phyloP scores from a whole-genome alignment of 345 rosid species.

The Rhizophora apiculata region DNA sequence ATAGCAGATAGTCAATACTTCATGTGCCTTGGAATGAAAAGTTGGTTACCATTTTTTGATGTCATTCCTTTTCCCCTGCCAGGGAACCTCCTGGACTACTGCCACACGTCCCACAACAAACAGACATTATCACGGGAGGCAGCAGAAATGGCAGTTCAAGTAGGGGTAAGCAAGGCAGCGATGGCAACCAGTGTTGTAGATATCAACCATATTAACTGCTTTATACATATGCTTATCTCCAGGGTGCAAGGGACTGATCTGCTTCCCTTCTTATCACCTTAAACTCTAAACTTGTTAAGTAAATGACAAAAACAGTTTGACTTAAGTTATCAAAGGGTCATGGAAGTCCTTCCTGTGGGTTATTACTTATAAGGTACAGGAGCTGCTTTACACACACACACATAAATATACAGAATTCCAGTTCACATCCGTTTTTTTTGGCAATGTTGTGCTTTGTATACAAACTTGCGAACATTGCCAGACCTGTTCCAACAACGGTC shows the following conservation, averaged over 20 bases:
- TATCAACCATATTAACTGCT: constrained; percentile 64
- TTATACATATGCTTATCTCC: background rate
- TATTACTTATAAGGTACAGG: too few species aligned
- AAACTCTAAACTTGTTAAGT: too few species aligned
- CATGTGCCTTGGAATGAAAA: background rate
- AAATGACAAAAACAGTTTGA: too few species aligned
- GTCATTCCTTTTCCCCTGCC: constrained; percentile 11
- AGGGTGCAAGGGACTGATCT: background rate
- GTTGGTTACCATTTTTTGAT: background rate
- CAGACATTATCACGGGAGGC: constrained; percentile 40
- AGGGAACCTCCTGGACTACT: constrained; percentile 89
- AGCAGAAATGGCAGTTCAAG: constrained; percentile 42
- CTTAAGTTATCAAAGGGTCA: too few species aligned
- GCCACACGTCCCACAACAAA: constrained; percentile 45
- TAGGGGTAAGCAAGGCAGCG: constrained; percentile 54
- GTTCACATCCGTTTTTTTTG: too few species aligned
- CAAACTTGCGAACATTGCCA: too few species aligned
- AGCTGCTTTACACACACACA: too few species aligned
- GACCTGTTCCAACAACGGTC: too few species aligned
- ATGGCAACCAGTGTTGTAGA: constrained; percentile 58
- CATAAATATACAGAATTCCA: too few species aligned
- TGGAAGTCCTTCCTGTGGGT: too few species aligned
- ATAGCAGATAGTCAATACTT: too few species aligned
- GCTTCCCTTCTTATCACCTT: background rate
- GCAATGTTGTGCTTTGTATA: too few species aligned